Evolutionary conservation across 2,329 filamentous ascomycete genomes (phyloP), one percentile per base, ranked within the genome.

Genomic region (Aschersonia sp.): DNA sequence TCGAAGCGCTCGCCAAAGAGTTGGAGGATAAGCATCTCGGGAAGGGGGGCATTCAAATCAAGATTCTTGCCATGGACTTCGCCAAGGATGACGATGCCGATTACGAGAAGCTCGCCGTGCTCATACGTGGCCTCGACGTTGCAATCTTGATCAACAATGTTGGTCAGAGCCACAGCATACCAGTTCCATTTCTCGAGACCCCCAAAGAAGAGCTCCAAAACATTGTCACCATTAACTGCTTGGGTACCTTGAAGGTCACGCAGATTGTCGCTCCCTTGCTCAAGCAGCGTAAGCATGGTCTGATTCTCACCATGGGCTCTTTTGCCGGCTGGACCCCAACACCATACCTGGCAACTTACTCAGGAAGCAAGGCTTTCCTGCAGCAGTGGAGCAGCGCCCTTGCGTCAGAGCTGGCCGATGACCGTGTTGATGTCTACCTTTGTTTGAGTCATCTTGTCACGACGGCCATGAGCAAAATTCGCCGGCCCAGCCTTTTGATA

Each of bases 231-330:
- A 89, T 98, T 74, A 98, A 98, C 70, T 95, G 90, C 68, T 71
- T 84, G 52, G 90, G 84, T 42, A 98, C 92, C 0, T 76, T 98
- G 37, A 84, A 86, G 60, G 82, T 89, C 46, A 98, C 92, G 0
- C 82, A 90, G 62, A 73, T 90, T 45, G 73, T 98, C 41, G 83
- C 84, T 0, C 89, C 92, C 0, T 80, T 84, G 50, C 88, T 98
- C 79, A 77, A 85, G 50, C 73, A 83, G 62, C 84, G 89, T 58
- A 87, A 85, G 68, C 80, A 81, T 49, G 92, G 94, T 30, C 74
- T 98, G 37, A 87, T 98, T 59, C 72, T 98, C 48, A 98, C 90
- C 49, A 95, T 98, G 89, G 92, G 90, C 44, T 95, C 89, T 9
- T 94, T 97, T 62, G 92, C 84, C 52, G 94, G 92, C 55, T 83